Base-by-base conservation (phyloP, 768 basidiomycete species). In the Favolaschia claudopus region DNA sequence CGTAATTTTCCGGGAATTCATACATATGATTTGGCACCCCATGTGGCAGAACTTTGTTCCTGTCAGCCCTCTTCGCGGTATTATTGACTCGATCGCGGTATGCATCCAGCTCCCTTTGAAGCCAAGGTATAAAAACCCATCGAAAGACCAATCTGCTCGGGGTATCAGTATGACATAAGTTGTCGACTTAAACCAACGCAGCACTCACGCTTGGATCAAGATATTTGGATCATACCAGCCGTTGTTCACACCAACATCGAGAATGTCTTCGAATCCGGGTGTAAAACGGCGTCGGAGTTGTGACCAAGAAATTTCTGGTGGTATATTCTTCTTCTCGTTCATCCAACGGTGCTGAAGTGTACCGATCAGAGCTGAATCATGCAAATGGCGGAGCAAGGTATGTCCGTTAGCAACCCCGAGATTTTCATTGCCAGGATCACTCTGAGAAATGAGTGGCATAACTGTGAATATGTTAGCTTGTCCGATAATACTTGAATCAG, bases 221-320 rank as follows among this genome's bases (percentile, higher is more conserved):
- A 66, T 58, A 15, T 55, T 37, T 8, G 66, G 39, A 47, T 77
- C 66, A 64, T 77, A 79, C 62, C 52, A 70, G 1, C 70, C 71
- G 4, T 53, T 14, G 4, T 57, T 59, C 1, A 76, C 37, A 1
- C 79, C 79, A 0, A 62, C 0, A 0, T 80, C 69, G 0, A 82
- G 59, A 0, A 76, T 52, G 9, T 66, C 55, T 43, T 83, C 77
- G 53, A 79, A 80, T 0, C 77, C 77, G 0, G 73, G 77, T 0
- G 73, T 66, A 40, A 74, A 82, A 0, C 64, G 58, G 0, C 66
- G 54, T 0, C 70, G 69, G 0, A 79, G 47, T 9, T 71, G 65
- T 0, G 75, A 75, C 79, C 80, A 82, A 0, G 58, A 58, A 6
- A 76, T 76, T 46, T 82, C 76, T 0, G 76, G 72, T 60, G 72